Base-by-base conservation (phyloP, 225 moss, liverwort and hornwort species). In the Marchantia paleacea region DNA sequence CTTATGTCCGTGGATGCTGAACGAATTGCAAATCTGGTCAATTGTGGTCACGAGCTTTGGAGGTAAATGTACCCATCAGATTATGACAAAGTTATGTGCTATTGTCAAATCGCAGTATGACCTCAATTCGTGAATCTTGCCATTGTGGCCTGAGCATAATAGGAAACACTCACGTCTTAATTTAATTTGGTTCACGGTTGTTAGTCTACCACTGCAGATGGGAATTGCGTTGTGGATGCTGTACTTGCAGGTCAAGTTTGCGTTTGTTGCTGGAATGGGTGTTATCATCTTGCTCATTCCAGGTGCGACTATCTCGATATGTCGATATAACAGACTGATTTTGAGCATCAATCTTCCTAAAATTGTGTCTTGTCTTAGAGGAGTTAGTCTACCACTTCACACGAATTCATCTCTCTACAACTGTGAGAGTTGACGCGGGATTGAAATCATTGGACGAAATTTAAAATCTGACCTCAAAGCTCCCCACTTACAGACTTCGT, bases 201-300 rank as follows among this genome's bases (percentile, higher is more conserved):
- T 76, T 85, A 94, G 97, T 85, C 75, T 93, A 78, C 97, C 95
- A 58, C 87, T 97, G 89, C 90, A 97, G 89, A 87, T 95, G 80
- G 91, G 84, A 75, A 81, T 95, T 79, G 93, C 97, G 26, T 81
- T 97, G 63, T 91, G 87, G 74, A 88, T 97, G 97, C 91, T 97
- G 31, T 97, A 97, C 82, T 86, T 80, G 86, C 91, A 97, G 89
- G 97, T 97, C 53, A 93, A 93, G 80, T 97, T 91, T 83, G 97
- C 93, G 26, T 97, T 97, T 74, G 75, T 97, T 52, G 97, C 95
- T 18, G 97, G 97, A 72, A 82, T 97, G 81, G 92, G 87, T 81
- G 97, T 97, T 62, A 82, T 95, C 48, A 85, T 97, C 77, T 85
- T 95, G 25, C 91, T 97, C 25, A 93, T 97, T 80, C 97, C 97